These are phyloP conservation scores for Diaporthe longicolla DNA, from an alignment of 2,329 filamentous ascomycete species.

Conservation along the genomic window DNA sequence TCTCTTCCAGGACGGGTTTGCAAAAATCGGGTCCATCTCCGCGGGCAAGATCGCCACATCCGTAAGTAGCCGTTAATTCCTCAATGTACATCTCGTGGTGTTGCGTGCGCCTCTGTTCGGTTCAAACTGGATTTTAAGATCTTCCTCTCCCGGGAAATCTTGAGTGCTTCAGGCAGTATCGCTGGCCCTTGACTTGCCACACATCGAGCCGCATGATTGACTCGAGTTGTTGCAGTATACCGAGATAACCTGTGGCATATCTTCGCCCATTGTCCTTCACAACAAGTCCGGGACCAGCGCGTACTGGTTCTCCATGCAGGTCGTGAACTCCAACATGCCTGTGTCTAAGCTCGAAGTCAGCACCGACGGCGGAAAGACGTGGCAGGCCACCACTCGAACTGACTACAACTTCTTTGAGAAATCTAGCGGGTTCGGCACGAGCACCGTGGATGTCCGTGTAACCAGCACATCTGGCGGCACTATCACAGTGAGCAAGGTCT, in stretches of 20 bases:
- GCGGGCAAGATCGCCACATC: conserved; percentile 54
- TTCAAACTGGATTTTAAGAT: background rate
- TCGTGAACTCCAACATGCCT: conserved; percentile 72
- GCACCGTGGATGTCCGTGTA: conserved; percentile 68
- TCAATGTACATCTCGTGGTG: background rate
- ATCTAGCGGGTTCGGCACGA: conserved; percentile 67
- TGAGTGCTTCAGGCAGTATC: background rate
- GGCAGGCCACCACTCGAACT: conserved; percentile 67
- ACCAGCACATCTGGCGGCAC: conserved; percentile 66
- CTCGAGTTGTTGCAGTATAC: conserved; percentile 47
- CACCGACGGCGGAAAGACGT: conserved; percentile 70
- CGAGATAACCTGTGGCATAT: conserved; percentile 58
- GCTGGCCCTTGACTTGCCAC: too few relatives aligned
- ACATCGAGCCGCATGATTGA: background rate
- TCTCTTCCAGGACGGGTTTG: conserved; percentile 60
- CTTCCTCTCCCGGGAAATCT: background rate
- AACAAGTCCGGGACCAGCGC: conserved; percentile 60
- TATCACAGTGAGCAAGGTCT: conserved; percentile 66
- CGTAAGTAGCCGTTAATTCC: background rate
- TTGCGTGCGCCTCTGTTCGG: background rate
- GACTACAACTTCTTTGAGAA: conserved; percentile 76
- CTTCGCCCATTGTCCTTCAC: conserved; percentile 57
- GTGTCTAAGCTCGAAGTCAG: conserved; percentile 72
- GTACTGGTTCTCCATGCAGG: conserved; percentile 70
- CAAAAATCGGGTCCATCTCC: conserved; percentile 53